Percentiles rank a stretch among this genome's conserved stretches.
These are phyloP conservation scores for Pythium sukuiense DNA, from an alignment of 352 stramenopile genomes.

Conservation along the genomic window DNA sequence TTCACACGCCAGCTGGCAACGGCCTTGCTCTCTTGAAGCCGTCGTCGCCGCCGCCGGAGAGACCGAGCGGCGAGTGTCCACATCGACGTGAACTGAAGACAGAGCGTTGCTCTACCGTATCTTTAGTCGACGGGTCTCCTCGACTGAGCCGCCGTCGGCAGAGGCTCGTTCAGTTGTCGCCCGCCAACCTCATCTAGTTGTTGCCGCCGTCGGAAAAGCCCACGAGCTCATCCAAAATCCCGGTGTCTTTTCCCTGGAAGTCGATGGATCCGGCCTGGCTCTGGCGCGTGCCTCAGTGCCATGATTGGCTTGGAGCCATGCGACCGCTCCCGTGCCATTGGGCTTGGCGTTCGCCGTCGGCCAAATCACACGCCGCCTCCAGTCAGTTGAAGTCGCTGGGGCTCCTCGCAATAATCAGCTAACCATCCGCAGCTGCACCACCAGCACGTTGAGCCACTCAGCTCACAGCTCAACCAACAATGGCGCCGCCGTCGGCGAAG, in stretches of 20 bases:
- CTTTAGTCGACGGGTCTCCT: not conserved
- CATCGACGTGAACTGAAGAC: not conserved
- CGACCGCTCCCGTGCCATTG: not conserved
- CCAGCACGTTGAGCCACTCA: not conserved
- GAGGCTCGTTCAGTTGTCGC: too few species aligned
- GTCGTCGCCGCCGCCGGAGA: not conserved
- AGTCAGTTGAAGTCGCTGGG: conserved; percentile 5
- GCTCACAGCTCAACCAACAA: not conserved
- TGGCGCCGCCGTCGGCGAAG: not conserved
- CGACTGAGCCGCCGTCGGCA: not conserved
- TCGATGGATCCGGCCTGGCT: not conserved
- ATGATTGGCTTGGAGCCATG: conserved; percentile 4
- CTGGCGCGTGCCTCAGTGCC: not conserved
- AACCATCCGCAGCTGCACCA: not conserved
- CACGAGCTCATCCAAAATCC: too few species aligned
- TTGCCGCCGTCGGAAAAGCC: too few species aligned
- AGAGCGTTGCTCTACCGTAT: not conserved
- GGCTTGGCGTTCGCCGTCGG: not conserved
- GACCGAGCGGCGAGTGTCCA: not conserved
- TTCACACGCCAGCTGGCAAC: conserved; percentile 1
- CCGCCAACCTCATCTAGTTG: too few species aligned
- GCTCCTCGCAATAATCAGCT: not conserved
- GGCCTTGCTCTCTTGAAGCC: not conserved
- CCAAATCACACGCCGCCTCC: not conserved
- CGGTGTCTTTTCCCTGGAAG: not conserved